phyloP scores from a whole-genome alignment of 805 yeast species.

The fission yeast (Schizosaccharomyces pombe) region DNA sequence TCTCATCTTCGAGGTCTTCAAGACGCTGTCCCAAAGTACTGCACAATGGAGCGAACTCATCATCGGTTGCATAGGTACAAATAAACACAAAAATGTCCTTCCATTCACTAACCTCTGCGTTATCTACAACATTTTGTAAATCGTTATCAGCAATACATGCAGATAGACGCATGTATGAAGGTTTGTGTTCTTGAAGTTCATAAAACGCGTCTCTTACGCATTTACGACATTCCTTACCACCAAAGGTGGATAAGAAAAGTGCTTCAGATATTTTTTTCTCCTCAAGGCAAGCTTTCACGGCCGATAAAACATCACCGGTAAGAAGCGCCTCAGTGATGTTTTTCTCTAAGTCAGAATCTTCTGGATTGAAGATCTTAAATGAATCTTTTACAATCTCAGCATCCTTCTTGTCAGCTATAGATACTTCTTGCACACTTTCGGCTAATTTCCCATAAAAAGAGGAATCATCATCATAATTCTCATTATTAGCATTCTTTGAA shows the following conservation, averaged over 20 bases:
- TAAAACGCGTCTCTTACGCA: conserved; percentile 44
- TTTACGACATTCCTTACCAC: conserved; percentile 32
- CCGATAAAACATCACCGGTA: conserved; percentile 36
- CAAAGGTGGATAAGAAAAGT: conserved; percentile 45
- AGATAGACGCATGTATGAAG: conserved; percentile 49
- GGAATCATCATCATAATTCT: neutral
- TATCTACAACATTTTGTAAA: conserved; percentile 45
- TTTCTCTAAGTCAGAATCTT: conserved; percentile 22
- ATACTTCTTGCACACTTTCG: neutral
- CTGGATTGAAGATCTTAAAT: conserved; percentile 17
- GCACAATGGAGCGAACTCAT: conserved; percentile 30
- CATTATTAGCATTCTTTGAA: neutral
- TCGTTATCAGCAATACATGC: conserved; percentile 31
- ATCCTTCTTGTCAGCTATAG: neutral
- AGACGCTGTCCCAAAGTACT: conserved; percentile 60
- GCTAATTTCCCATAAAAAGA: neutral
- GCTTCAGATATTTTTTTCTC: conserved; percentile 54
- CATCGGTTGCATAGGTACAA: conserved; percentile 26
- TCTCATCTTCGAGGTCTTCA: conserved; percentile 16
- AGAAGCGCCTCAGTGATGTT: conserved; percentile 30
- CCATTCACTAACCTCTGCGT: conserved; percentile 66
- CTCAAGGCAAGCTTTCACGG: conserved; percentile 42
- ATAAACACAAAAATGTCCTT: conserved; percentile 53
- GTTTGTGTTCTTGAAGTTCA: conserved; percentile 30
- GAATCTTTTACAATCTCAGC: neutral